A percentile compares a stretch with the other conserved stretches of the same genome.
Conservation (phyloP, 163 green algal species). For the Trebouxia gelatinosa region DNA sequence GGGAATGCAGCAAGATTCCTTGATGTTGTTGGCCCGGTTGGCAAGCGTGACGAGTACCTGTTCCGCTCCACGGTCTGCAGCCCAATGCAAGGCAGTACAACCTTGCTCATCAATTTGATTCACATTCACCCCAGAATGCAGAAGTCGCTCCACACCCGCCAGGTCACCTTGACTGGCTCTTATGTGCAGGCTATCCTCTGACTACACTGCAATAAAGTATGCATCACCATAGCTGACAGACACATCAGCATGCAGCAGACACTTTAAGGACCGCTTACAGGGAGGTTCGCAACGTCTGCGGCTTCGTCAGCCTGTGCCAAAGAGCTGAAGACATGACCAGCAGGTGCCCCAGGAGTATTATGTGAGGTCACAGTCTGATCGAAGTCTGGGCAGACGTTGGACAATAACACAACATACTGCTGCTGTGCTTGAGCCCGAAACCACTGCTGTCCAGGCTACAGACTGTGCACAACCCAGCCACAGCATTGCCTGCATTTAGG, state of each 20-base stretch:
- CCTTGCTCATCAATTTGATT: slow-evolving; percentile 16
- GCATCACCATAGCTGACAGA: neutral
- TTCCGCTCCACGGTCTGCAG: slow-evolving; percentile 14
- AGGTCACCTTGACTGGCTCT: slow-evolving; percentile 8
- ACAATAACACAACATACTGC: neutral
- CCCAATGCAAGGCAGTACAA: slow-evolving; percentile 25
- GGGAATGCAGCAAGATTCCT: neutral
- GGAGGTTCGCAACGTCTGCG: neutral
- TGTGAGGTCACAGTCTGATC: no score
- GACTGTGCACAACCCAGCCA: no score
- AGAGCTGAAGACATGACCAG: slow-evolving; percentile 16
- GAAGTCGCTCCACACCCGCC: neutral
- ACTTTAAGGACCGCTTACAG: neutral
- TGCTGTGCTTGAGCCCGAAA: neutral
- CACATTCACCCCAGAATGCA: neutral
- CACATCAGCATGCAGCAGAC: neutral
- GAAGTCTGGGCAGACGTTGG: slow-evolving; percentile 72
- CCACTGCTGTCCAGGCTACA: neutral
- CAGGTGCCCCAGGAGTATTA: neutral
- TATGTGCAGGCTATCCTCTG: neutral
- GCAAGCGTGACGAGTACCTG: neutral
- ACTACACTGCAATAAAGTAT: neutral
- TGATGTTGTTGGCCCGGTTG: neutral
- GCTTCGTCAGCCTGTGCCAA: neutral
- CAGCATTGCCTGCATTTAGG: no score